Evolutionary conservation across 257 asterid species (phyloP).

Genomic region (Prunella vulgaris): DNA sequence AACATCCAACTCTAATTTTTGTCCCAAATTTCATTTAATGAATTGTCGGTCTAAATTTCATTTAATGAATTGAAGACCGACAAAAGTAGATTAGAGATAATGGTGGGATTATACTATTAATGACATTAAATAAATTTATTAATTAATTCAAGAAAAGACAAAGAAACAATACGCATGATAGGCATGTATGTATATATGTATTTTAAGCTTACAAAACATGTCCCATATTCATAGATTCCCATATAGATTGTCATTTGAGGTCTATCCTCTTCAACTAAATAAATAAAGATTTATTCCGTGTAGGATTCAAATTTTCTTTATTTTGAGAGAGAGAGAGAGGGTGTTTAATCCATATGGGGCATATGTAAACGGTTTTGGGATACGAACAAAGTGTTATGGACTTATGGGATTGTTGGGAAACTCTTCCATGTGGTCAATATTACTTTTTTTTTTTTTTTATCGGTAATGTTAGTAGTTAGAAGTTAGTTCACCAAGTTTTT

Average conservation of each 20-base stretch:
- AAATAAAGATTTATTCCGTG: slow-evolving; percentile 19
- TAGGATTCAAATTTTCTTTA: slow-evolving; percentile 16
- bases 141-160: slow-evolving; percentile 15
- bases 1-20: too few relatives aligned
- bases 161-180: slow-evolving; percentile 10
- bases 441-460: too few relatives aligned
- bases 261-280: slow-evolving; percentile 18
- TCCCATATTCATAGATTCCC: slow-evolving; percentile 24
- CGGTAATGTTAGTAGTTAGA: too few relatives aligned
- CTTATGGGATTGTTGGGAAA: not conserved
- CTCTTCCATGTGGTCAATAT: not conserved
- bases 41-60: not conserved
- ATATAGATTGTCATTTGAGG: slow-evolving; percentile 2
- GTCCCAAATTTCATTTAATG: not conserved
- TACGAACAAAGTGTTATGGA: slow-evolving; percentile 9
- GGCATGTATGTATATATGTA: slow-evolving; percentile 11
- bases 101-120: not conserved
- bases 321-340: not conserved
- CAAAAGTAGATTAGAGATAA: slow-evolving; percentile 16
- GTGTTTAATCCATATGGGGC: not conserved
- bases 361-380: slow-evolving; percentile 8
- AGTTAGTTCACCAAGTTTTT: too few relatives aligned
- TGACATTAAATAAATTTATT: not conserved
- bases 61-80: slow-evolving; percentile 1
- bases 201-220: not conserved